Conservation (phyloP, 1,139 yeast species). For the Hansenula lynferdii region DNA sequence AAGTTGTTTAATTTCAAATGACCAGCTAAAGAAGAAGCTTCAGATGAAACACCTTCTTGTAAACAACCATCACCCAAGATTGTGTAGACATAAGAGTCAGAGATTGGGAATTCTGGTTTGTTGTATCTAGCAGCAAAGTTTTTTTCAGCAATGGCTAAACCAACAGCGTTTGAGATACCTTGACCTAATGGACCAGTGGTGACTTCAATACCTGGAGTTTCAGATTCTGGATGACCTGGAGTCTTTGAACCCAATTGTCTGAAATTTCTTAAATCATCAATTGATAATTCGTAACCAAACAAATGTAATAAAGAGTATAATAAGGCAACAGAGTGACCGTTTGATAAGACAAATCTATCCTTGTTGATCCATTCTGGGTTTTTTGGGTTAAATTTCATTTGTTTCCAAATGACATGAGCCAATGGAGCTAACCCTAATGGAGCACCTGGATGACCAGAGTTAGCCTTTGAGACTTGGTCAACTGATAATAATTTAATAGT, state of each 20-base stretch:
- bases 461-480: constrained; percentile 84
- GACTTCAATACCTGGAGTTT: constrained; percentile 32
- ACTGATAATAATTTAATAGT: constrained; percentile 90
- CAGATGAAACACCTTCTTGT: constrained; percentile 35
- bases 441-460: constrained; percentile 99
- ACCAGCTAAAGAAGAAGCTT: constrained; percentile 34
- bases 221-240: constrained; percentile 69
- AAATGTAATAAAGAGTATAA: constrained; percentile 83
- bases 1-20: constrained; percentile 31
- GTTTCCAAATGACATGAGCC: constrained; percentile 70
- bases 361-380: constrained; percentile 92
- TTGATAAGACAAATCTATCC: constrained; percentile 92
- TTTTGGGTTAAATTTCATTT: constrained; percentile 85
- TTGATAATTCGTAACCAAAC: constrained; percentile 73
- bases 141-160: constrained; percentile 33
- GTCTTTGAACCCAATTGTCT: constrained; percentile 90
- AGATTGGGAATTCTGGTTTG: constrained; percentile 27
- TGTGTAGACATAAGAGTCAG: constrained; percentile 43
- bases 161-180: constrained; percentile 35
- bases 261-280: constrained; percentile 87
- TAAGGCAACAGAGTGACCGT: constrained; percentile 96
- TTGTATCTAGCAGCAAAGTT: constrained; percentile 31
- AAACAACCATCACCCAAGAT: constrained; percentile 37
- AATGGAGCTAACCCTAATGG: constrained; percentile 97
- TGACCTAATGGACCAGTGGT: constrained; percentile 39